Conservation (phyloP, 805 yeast species). For the Priceomyces medius region DNA sequence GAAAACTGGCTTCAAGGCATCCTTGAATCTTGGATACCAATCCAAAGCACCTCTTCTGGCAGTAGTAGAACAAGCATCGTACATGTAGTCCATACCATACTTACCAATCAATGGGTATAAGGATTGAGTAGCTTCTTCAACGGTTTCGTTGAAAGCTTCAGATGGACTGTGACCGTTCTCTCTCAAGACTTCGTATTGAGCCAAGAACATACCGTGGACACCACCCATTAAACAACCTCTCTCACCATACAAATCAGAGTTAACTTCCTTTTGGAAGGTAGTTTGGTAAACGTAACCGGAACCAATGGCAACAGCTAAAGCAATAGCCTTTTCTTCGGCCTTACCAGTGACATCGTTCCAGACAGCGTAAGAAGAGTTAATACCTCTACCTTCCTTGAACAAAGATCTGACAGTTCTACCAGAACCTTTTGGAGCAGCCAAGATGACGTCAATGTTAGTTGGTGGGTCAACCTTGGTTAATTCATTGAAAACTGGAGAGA, state of each 20-base stretch:
- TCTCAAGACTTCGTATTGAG: constrained; percentile 99
- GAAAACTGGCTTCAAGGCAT: constrained; percentile 98
- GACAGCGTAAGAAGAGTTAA: constrained; percentile 98
- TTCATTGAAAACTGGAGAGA: constrained; percentile 98
- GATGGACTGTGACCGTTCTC: constrained; percentile 99
- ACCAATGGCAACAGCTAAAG: constrained; percentile 98
- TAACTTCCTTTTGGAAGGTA: constrained; percentile 98
- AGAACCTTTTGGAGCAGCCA: constrained; percentile 99
- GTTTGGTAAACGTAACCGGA: constrained; percentile 99
- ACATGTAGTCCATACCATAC: constrained; percentile 99
- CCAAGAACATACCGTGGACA: constrained; percentile 99
- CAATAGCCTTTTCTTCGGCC: constrained; percentile 99
- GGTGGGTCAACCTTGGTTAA: constrained; percentile 97
- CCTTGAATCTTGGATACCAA: constrained; percentile 99
- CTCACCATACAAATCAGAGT: constrained; percentile 99
- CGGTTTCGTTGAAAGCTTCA: constrained; percentile 99
- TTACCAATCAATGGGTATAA: constrained; percentile 98
- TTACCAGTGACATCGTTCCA: constrained; percentile 99
- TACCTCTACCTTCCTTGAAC: constrained; percentile 99
- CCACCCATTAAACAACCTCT: constrained; percentile 99
- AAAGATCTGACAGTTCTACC: constrained; percentile 99
- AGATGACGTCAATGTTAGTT: constrained; percentile 89
- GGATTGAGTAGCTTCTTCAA: constrained; percentile 99
- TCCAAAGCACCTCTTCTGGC: constrained; percentile 99
- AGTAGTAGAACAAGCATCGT: constrained; percentile 99